Evolutionary conservation across 176 grass and related monocot genomes (phyloP), one percentile per base, ranked within the genome.

Genomic region (Eragrostis nindensis): DNA sequence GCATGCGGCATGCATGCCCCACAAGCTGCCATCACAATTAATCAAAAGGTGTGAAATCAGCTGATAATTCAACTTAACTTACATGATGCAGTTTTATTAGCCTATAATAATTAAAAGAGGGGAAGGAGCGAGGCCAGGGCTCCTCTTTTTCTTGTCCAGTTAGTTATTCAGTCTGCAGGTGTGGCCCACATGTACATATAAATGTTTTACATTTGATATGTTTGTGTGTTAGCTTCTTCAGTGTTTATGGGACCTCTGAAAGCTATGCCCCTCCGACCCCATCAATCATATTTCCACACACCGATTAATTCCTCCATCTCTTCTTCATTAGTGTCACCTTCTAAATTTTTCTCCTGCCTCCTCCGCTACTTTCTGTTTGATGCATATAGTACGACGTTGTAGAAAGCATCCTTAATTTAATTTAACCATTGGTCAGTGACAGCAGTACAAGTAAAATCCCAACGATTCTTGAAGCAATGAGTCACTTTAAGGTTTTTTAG

Each of bases 181-280:
- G 68, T 75, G 79, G 61, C 62, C 79, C 75, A 66, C 3, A 42
- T 39, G 48, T 55, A 49, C 63, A 54, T 74, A 64, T 60, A 66
- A 43, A 44, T 59, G 5, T 53, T 11, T 56, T 24, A 27, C 25
- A 15, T 45, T 25, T 22, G 26, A 39, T 68, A 39, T 54, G 62
- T 75, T 66, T 83, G 22, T 67, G 45, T 71, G 67, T 66, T 61
- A 69, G 57, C 74, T 77, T 77, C 41, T 49, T 72, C 12, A 82
- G 72, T 81, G 32, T 25, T 72, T 30, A 82, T 89, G 80, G 91
- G 87, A 0, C 63, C 66, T 16, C 7, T 57, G 87, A 87, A 86
- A 92, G 86, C 83, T 75, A 82, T 68, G 62, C n/a, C 36, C 38
- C 84, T 87, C 87, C 80, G 70, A 87, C 80, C 76, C 50, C 76